Percentiles rank a stretch among this genome's conserved stretches.
Conservation (phyloP, 768 basidiomycete genomes). For the Leccinum arenicola region DNA sequence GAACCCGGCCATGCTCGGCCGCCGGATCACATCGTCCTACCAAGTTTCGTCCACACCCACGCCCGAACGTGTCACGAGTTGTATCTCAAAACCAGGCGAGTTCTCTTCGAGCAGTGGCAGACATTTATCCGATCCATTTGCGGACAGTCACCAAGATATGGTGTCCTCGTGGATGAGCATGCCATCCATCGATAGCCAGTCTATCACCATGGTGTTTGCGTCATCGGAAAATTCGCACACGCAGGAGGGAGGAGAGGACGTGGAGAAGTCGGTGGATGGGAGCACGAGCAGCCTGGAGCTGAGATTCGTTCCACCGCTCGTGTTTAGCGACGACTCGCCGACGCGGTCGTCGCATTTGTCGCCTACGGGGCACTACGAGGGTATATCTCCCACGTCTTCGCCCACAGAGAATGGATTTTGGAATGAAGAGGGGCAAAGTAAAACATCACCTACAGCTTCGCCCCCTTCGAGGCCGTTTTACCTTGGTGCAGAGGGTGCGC, state of each 20-base stretch:
- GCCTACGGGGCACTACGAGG: slow-evolving; percentile 19
- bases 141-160: slow-evolving; percentile 3
- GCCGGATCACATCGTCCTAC: not conserved
- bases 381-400: not conserved
- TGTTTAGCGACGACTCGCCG: not conserved
- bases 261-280: not conserved
- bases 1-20: not conserved
- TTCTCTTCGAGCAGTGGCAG: slow-evolving; percentile 10
- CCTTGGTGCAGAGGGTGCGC: slow-evolving; percentile 7
- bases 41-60: not conserved
- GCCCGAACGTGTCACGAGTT: not conserved
- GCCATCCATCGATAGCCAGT: not conserved
- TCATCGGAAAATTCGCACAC: not conserved
- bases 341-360: slow-evolving; percentile 8
- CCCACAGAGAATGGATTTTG: not conserved
- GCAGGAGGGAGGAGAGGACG: not conserved
- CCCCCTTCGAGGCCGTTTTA: slow-evolving; percentile 2
- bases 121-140: slow-evolving; percentile 19
- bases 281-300: slow-evolving; percentile 22
- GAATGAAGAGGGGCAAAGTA: slow-evolving; percentile 1
- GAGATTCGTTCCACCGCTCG: slow-evolving; percentile 13
- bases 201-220: not conserved
- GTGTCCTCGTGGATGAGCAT: slow-evolving; percentile 14
- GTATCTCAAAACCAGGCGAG: slow-evolving; percentile 3
- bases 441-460: not conserved